Evolutionary conservation across 2,329 filamentous ascomycete genomes (phyloP).

Genomic region (Curvularia spicifera): DNA sequence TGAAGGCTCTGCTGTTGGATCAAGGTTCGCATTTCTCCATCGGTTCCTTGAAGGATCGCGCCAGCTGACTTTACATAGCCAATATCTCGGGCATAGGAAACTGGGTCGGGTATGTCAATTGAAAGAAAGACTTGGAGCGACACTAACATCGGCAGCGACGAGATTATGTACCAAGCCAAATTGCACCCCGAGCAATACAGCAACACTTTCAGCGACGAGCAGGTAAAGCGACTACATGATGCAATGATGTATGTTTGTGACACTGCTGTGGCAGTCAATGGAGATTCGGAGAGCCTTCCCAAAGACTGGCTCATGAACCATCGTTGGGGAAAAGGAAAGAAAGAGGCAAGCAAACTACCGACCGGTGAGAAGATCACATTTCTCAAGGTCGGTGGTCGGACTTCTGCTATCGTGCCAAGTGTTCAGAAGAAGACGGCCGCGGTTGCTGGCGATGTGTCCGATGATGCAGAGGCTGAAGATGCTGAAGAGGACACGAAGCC

Average conservation of each 20-base stretch:
- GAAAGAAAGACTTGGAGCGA: neutral
- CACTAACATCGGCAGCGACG: slow-evolving; percentile 62
- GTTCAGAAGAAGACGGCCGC: slow-evolving; percentile 82
- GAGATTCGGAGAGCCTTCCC: slow-evolving; percentile 84
- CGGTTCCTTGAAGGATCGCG: neutral
- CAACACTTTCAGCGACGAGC: slow-evolving; percentile 74
- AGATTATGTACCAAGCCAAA: slow-evolving; percentile 86
- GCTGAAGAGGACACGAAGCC: slow-evolving; percentile 32
- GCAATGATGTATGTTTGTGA: slow-evolving; percentile 80
- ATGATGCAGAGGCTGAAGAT: slow-evolving; percentile 35
- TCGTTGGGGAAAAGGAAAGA: slow-evolving; percentile 88
- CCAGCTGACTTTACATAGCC: slow-evolving; percentile 41
- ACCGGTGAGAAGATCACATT: slow-evolving; percentile 86
- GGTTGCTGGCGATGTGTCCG: slow-evolving; percentile 61
- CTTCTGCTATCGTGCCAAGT: slow-evolving; percentile 84
- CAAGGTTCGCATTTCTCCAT: slow-evolving; percentile 56
- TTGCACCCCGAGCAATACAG: slow-evolving; percentile 94
- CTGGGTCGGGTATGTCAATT: slow-evolving; percentile 75
- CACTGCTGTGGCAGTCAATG: slow-evolving; percentile 77
- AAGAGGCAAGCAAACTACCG: slow-evolving; percentile 71
- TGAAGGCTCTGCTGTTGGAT: slow-evolving; percentile 88
- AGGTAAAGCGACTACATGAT: slow-evolving; percentile 74
- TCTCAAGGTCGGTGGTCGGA: slow-evolving; percentile 87
- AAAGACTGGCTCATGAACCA: slow-evolving; percentile 84
- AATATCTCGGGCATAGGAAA: slow-evolving; percentile 94